Base-by-base conservation (phyloP, 441 rosid species). In the Aleurites moluccanus region DNA sequence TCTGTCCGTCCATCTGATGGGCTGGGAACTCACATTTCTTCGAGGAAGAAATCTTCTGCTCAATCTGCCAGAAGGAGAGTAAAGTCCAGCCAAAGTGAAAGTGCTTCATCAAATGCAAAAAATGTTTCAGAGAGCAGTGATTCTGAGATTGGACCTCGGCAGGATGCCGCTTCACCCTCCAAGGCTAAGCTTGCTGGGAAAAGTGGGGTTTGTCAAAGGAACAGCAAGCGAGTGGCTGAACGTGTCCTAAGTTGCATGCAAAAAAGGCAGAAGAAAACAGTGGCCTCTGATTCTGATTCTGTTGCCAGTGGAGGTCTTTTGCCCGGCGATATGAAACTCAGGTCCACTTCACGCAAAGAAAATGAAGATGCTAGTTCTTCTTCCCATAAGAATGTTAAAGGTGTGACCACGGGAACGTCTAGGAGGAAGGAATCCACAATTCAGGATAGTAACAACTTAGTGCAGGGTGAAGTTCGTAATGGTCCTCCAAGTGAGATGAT, bases 31-130 rank as follows among this genome's bases (percentile, higher is more conserved):
- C 84, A 83, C 55, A 75, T 78, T 59, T 77, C 86, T 71, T 80
- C 86, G 33, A 75, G 80, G 76, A 91, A 88, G 86, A 92, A 89
- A 78, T 72, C 82, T 27, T 86, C 86, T 74, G 87, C 84, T 79
- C 78, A 83, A 76, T 78, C 86, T 73, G 75, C 79, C 50, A 83
- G 85, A 78, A 87, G 74, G 83, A 87, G 85, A 78, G 55, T 75
- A 60, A 93, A 90, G 76, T 85, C 93, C 73, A 79, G 83, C 84
- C 94, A 88, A 81, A 86, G 91, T 83, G 98, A 93, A 87, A 93
- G 97, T 84, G 96, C 99, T 44, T 93, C 97, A 6, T 93, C 97
- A 73, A 96, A 88, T 78, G 96, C 85, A 18, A 92, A 88, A 84
- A 86, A 83, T 75, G 69, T 83, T 73, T 85, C 91, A 70, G 97